phyloP scores from a whole-genome alignment of 768 basidiomycete species.

The Rhizopogon salebrosus region DNA sequence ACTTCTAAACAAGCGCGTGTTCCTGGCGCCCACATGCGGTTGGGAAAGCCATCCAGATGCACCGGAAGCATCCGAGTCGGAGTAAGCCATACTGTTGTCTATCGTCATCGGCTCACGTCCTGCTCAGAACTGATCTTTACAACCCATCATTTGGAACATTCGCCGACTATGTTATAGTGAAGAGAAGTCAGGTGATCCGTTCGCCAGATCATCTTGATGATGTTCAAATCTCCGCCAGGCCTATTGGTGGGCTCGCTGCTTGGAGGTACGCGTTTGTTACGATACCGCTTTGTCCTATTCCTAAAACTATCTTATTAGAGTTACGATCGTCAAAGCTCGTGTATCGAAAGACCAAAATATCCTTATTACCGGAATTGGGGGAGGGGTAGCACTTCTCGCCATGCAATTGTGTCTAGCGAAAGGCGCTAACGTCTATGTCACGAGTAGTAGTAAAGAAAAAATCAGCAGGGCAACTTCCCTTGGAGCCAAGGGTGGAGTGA shows the following conservation, averaged over 20 bases:
- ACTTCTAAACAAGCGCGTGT: conserved; percentile 60
- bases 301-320: conserved; percentile 34
- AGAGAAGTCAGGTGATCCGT: conserved; percentile 60
- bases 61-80: conserved; percentile 64
- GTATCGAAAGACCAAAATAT: conserved; percentile 64
- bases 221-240: conserved; percentile 71
- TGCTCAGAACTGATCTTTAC: no score
- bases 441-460: conserved; percentile 66
- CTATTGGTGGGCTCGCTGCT: conserved; percentile 72
- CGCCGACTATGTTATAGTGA: conserved; percentile 69
- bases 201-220: conserved; percentile 67
- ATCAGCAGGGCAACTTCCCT: no score
- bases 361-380: conserved; percentile 78
- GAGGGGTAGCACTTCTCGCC: conserved; percentile 75
- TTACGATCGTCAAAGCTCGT: conserved; percentile 57
- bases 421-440: conserved; percentile 80
- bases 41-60: conserved; percentile 62
- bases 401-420: conserved; percentile 71
- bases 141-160: conserved; percentile 67
- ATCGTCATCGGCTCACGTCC: not conserved
- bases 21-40: conserved; percentile 72
- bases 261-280: conserved; percentile 59
- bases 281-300: not conserved
- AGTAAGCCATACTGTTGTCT: conserved; percentile 31
- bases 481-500: no score